Evolutionary conservation across 805 yeast species (phyloP).

Genomic region (Candida vartiovaarae): DNA sequence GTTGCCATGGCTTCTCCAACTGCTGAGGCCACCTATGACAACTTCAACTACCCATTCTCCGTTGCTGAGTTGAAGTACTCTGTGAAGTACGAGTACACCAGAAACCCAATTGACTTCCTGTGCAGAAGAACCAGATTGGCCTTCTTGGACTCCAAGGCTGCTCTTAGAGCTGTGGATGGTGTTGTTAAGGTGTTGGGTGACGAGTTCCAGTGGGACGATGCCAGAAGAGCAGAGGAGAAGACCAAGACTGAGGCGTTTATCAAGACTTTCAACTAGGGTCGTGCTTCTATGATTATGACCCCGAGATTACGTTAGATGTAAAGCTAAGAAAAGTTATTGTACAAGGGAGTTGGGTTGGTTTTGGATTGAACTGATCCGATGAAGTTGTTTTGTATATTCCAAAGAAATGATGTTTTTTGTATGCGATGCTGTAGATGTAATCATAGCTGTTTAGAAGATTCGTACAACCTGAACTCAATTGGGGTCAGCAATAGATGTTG

Average conservation of each 20-base stretch:
- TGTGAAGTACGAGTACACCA: constrained; percentile 72
- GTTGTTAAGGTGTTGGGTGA: constrained; percentile 81
- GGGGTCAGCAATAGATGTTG: constrained; percentile 9
- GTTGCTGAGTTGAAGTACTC: constrained; percentile 86
- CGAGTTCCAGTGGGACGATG: constrained; percentile 67
- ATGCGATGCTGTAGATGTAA: too few species aligned
- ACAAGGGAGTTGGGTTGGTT: too few species aligned
- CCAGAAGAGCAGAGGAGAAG: constrained; percentile 48
- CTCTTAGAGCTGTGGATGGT: constrained; percentile 70
- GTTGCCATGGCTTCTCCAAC: constrained; percentile 46
- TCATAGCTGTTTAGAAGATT: constrained; percentile 7
- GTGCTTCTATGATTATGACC: neutral
- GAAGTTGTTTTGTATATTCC: too few species aligned
- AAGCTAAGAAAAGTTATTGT: too few species aligned
- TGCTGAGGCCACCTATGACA: constrained; percentile 33
- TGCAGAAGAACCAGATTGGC: constrained; percentile 93
- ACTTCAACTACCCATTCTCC: constrained; percentile 77
- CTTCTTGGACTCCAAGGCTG: constrained; percentile 81
- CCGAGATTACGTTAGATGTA: neutral
- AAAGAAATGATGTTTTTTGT: too few species aligned
- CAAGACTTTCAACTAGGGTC: constrained; percentile 31
- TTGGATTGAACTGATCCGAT: too few species aligned
- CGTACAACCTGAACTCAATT: constrained; percentile 15
- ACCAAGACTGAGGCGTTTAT: constrained; percentile 48
- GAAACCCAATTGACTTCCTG: constrained; percentile 84